Evolutionary conservation across 2,329 filamentous ascomycete genomes (phyloP), one percentile per base, ranked within the genome.

Genomic region (Talaromyces sp.): DNA sequence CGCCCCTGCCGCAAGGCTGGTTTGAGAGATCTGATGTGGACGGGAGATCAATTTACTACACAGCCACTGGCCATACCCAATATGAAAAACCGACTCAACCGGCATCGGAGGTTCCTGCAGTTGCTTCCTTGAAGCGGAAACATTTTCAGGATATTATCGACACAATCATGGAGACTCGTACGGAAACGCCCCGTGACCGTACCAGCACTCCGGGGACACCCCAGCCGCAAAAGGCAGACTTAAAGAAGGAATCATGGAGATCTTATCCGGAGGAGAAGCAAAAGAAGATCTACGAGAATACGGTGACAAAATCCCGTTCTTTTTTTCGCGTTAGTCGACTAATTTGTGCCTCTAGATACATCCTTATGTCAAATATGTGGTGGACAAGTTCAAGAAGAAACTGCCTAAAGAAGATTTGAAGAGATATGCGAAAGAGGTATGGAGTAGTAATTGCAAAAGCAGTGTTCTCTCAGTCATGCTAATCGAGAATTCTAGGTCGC

Each of bases 221-320:
- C 1, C 83, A 86, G 60, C 80, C 84, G 10, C 77, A 78, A 2
- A 82, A 81, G 1, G 74, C 77, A 4, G 80, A 80, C 46, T 82
- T 87, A 28, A 73, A 74, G 35, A 71, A 72, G 21, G 78, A 79
- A 43, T 80, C 80, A 50, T 80, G 79, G 64, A 80, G 78, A 67
- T 79, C 75, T 53, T 77, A 77, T 60, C 72, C 74, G 56, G 71
- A 79, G 64, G 92, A 97, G 63, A 97, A 97, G 75, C 90, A 94
- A 74, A 95, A 91, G 83, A 96, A 91, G 77, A 81, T 96, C 2
- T 97, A 97, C 67, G 92, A 97, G 73, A 92, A 92, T 69, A 96
- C 91, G 53, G 91, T 95, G 80, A 72, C 25, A 21, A 7, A 19
- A 19, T n/a, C n/a, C n/a, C n/a, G n/a, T 35, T n/a, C 10, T 33